Conservation (phyloP, 495 filamentous ascomycete species). For the Penicillium bovifimosum region DNA sequence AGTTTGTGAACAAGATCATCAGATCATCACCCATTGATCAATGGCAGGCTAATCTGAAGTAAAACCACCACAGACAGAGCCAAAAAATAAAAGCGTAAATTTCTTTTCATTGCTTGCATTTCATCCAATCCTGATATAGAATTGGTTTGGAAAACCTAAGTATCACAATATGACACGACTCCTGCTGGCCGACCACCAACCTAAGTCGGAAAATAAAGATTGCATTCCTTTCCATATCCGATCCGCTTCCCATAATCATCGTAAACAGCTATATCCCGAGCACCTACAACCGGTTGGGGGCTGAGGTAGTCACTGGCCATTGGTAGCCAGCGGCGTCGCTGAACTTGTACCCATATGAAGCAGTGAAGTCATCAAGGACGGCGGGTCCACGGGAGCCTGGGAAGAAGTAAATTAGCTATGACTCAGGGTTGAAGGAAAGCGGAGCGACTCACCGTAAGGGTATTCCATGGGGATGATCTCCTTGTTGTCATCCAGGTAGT, state of each 20-base stretch:
- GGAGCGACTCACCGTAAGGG: conserved; percentile 75
- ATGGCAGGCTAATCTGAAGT: background rate
- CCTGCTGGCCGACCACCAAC: conserved; percentile 12
- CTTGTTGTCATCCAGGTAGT: conserved; percentile 98
- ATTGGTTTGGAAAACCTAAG: conserved; percentile 3
- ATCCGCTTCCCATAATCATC: conserved; percentile 20
- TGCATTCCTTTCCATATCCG: conserved; percentile 22
- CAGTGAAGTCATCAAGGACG: conserved; percentile 96
- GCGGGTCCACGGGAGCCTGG: conserved; percentile 92
- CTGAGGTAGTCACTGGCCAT: conserved; percentile 67
- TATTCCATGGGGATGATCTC: conserved; percentile 99
- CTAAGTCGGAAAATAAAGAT: conserved; percentile 21
- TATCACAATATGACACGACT: conserved; percentile 13
- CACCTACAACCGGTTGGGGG: conserved; percentile 64
- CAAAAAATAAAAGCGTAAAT: conserved; percentile 2
- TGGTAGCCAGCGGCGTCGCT: conserved; percentile 95
- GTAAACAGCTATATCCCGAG: conserved; percentile 17
- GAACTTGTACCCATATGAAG: conserved; percentile 98
- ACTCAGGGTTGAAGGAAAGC: background rate
- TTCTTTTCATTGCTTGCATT: conserved; percentile 17
- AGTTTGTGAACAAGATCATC: no score
- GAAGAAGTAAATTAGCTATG: background rate
- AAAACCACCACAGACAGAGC: background rate
- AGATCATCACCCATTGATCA: background rate
- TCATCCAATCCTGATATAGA: conserved; percentile 11